These are phyloP conservation scores for Cyclotella kingstonii DNA, from an alignment of 108 stramenopile species.

Conservation along the genomic window DNA sequence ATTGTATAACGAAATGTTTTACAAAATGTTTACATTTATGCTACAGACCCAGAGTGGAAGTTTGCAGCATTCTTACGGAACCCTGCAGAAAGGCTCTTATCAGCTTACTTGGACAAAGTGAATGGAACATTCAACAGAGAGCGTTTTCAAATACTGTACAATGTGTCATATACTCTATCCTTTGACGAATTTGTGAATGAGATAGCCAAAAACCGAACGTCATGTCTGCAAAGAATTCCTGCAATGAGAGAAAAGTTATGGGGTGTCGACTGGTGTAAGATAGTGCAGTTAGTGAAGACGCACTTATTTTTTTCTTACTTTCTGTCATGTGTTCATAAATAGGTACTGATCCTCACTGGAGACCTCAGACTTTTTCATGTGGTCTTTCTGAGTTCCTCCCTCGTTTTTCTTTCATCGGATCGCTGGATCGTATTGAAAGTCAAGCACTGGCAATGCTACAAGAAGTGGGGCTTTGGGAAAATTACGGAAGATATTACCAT, in stretches of 20 bases:
- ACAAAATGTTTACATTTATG: not conserved
- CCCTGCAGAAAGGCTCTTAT: constrained; percentile 24
- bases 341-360: constrained; percentile 46
- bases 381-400: constrained; percentile 40
- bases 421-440: constrained; percentile 32
- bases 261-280: constrained; percentile 22
- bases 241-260: not conserved
- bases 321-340: not conserved
- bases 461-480: constrained; percentile 49
- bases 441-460: constrained; percentile 44
- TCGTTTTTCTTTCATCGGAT: constrained; percentile 45
- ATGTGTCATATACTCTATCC: constrained; percentile 1
- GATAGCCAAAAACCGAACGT: constrained; percentile 12
- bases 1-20: too few species aligned
- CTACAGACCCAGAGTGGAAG: constrained; percentile 12
- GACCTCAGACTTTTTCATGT: constrained; percentile 41
- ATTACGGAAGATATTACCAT: constrained; percentile 34
- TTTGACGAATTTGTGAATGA: constrained; percentile 47
- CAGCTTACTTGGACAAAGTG: constrained; percentile 23
- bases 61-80: constrained; percentile 23
- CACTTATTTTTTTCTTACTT: not conserved
- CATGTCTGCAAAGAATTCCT: not conserved
- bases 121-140: constrained; percentile 17
- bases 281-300: too few species aligned
- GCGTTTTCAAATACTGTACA: constrained; percentile 7